Base-by-base conservation (phyloP, 257 asterid genomes). In the Nicotiana otophora region DNA sequence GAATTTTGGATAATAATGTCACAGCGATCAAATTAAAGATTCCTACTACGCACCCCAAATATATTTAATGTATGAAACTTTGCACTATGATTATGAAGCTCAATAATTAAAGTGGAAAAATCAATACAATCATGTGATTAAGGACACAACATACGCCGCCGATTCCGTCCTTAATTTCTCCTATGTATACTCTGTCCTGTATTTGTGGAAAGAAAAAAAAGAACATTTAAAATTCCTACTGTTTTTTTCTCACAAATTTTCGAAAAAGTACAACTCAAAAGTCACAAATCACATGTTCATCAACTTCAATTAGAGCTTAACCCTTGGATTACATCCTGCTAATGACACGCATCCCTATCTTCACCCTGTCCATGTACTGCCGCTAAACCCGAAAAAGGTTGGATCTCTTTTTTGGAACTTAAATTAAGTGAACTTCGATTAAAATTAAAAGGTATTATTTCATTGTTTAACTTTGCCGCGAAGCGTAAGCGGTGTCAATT, bases 101-200 rank as follows among this genome's bases (percentile, higher is more conserved):
- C 4, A 46, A 72, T 72, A 46, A 72, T 48, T 23, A 46, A 26
- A 72, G 39, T 2, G 57, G 36, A 23, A 19, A 72, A 72, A 46
- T 4, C 19, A 28, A 72, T 23, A 46, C 20, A 72, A 11, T 54
- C 79, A 46, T 53, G 58, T 53, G 58, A 53, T 53, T 14, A 53
- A 10, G 58, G 58, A 53, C 58, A 53, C 17, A 53, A 53, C 17
- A 53, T 53, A 53, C 58, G 58, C 58, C 58, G 58, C 17, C 60
- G 15, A 72, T 5, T 46, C 61, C 61, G 79, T 72, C 61, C 79
- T 72, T 72, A 46, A 72, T 72, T 72, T 72, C 79, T 72, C 60
- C 61, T 0, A 20, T 42, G 34, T 70, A 72, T 46, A 12, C 36
- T 72, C 6, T 20, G 79, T 72, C 60, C 36, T 14, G 2, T 72